A percentile compares a stretch with the other conserved stretches of the same genome.
These are phyloP conservation scores for Beta macrorhiza DNA, from an alignment of 179 eudicot species.

Conservation along the genomic window DNA sequence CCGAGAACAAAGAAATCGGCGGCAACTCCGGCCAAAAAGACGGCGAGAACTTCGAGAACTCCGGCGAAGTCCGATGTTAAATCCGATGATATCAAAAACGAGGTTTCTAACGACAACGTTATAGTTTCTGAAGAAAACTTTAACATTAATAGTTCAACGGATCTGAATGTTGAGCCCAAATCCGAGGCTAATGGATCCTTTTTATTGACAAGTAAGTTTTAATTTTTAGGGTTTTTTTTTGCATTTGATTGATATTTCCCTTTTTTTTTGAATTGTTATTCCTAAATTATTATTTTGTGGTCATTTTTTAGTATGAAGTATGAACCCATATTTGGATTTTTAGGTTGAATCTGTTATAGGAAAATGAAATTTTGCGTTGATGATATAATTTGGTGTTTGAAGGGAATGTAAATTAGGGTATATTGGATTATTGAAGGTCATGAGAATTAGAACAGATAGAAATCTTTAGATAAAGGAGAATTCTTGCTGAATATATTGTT, in stretches of 20 bases:
- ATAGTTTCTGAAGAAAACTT: neutral
- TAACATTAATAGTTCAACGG: slow-evolving; percentile 22
- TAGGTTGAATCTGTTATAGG: neutral
- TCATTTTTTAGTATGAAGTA: neutral
- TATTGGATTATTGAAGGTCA: too few species aligned
- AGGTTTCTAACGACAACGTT: slow-evolving; percentile 18
- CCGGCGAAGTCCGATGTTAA: slow-evolving; percentile 28
- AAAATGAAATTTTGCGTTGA: neutral
- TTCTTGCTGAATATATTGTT: neutral
- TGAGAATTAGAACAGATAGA: neutral
- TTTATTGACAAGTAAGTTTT: slow-evolving; percentile 40
- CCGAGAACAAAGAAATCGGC: slow-evolving; percentile 45
- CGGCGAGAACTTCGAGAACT: slow-evolving; percentile 31
- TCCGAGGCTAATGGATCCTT: slow-evolving; percentile 31
- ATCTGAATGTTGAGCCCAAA: slow-evolving; percentile 29
- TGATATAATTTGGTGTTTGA: neutral
- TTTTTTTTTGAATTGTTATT: neutral
- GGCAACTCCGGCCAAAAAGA: slow-evolving; percentile 39
- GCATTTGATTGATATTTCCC: too few species aligned
- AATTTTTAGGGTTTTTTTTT: neutral
- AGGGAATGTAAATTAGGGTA: neutral
- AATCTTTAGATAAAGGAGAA: neutral
- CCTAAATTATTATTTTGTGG: neutral
- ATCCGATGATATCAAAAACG: slow-evolving; percentile 22
- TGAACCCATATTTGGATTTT: neutral